phyloP scores from a whole-genome alignment of 768 basidiomycete species.

The Hypsizygus marmoreus region DNA sequence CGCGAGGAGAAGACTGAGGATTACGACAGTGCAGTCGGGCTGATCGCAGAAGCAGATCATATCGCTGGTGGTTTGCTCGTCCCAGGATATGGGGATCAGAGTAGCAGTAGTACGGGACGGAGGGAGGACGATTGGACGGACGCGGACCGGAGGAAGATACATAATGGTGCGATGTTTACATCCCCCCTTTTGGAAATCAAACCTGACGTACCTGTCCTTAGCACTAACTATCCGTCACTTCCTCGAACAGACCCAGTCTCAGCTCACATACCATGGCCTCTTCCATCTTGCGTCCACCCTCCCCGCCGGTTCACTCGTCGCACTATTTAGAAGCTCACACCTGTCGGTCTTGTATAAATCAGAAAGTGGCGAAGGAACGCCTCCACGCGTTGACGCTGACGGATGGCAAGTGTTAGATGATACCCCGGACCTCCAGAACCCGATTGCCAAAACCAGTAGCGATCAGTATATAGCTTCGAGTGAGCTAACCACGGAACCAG shows the following conservation, averaged over 20 bases:
- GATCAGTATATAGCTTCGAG: no score
- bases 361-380: constrained; percentile 5
- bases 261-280: constrained; percentile 86
- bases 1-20: constrained; percentile 46
- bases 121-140: constrained; percentile 39
- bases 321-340: constrained; percentile 89
- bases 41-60: constrained; percentile 82
- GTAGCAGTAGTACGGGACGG: constrained; percentile 16
- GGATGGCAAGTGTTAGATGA: constrained; percentile 15
- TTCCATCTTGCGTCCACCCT: constrained; percentile 77
- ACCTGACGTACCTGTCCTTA: constrained; percentile 26
- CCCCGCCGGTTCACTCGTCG: constrained; percentile 56
- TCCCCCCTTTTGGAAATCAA: background rate
- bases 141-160: constrained; percentile 63
- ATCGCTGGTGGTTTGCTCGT: constrained; percentile 65
- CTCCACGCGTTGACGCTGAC: background rate
- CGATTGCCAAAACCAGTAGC: background rate
- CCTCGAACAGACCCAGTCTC: constrained; percentile 72
- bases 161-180: constrained; percentile 57
- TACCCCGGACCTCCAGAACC: background rate
- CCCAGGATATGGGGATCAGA: constrained; percentile 32
- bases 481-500: no score
- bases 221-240: constrained; percentile 70
- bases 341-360: constrained; percentile 83
- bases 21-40: constrained; percentile 73